A percentile compares a stretch with the other conserved stretches of the same genome.
Conservation (phyloP, 2,329 filamentous ascomycete species). For the Trichoderma pleuroti region DNA sequence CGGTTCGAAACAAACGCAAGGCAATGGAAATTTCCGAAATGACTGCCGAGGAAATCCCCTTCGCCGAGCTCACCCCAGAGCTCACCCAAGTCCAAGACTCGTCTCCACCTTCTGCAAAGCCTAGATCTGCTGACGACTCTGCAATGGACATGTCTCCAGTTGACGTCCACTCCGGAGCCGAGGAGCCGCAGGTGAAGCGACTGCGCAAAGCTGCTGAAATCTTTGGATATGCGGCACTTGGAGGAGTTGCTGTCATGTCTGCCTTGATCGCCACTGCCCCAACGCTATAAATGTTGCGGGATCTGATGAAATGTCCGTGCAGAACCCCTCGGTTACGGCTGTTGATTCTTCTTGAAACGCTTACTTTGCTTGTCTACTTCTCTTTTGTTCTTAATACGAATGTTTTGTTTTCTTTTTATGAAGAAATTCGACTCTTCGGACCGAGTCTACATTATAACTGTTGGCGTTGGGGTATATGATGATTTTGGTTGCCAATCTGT, state of each 20-base stretch:
- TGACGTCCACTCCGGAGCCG: not conserved
- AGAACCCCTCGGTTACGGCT: not conserved
- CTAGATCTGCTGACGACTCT: not conserved
- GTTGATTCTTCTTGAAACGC: not conserved
- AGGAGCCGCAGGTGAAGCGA: conserved; percentile 29
- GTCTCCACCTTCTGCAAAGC: not conserved
- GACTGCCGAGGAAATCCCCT: conserved; percentile 9
- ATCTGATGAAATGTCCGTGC: not conserved
- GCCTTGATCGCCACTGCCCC: conserved; percentile 40
- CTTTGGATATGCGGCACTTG: conserved; percentile 36
- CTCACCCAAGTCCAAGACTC: not conserved
- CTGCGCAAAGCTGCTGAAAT: conserved; percentile 36
- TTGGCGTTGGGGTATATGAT: not conserved
- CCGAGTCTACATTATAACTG: not conserved
- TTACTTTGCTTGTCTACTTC: not conserved
- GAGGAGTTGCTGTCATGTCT: conserved; percentile 39
- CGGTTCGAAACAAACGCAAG: conserved; percentile 27
- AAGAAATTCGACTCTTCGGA: not conserved
- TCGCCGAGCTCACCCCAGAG: not conserved
- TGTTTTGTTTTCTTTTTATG: not conserved
- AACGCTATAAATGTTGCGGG: conserved; percentile 19
- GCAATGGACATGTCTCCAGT: not conserved
- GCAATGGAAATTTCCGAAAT: conserved; percentile 28
- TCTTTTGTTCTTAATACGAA: not conserved
- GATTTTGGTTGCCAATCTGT: not conserved